These are phyloP conservation scores for Ophiocordyceps robertsii DNA, from an alignment of 2,329 filamentous ascomycete species.

Conservation along the genomic window DNA sequence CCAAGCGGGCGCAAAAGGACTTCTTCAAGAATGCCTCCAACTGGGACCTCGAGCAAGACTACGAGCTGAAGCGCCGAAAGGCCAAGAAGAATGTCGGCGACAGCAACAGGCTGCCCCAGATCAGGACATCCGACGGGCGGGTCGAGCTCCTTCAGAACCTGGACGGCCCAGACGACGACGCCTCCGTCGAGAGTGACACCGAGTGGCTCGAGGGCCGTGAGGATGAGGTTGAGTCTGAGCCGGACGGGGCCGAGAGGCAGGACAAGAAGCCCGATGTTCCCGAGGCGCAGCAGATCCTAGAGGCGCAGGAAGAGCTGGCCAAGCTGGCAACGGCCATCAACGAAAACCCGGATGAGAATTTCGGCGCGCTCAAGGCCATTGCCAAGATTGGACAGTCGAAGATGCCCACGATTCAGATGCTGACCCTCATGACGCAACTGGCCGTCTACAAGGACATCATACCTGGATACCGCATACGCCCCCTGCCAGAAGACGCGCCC, in stretches of 20 bases:
- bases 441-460: slow-evolving; percentile 93
- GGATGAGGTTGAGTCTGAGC: slow-evolving; percentile 35
- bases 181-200: slow-evolving; percentile 43
- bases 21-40: slow-evolving; percentile 64
- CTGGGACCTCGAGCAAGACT: slow-evolving; percentile 89
- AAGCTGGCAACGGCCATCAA: slow-evolving; percentile 70
- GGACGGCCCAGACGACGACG: slow-evolving; percentile 47
- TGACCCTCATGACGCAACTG: slow-evolving; percentile 75
- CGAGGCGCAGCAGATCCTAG: slow-evolving; percentile 63
- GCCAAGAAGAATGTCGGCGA: slow-evolving; percentile 61
- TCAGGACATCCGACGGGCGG: slow-evolving; percentile 70
- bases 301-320: slow-evolving; percentile 86
- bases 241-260: slow-evolving; percentile 35
- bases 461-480: slow-evolving; percentile 87
- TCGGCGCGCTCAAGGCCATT: slow-evolving; percentile 63
- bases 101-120: slow-evolving; percentile 58
- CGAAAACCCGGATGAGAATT: slow-evolving; percentile 86
- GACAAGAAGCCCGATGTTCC: slow-evolving; percentile 52
- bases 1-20: slow-evolving; percentile 37
- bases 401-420: slow-evolving; percentile 65
- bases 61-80: slow-evolving; percentile 69
- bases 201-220: slow-evolving; percentile 51
- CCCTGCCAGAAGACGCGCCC: slow-evolving; percentile 59
- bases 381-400: slow-evolving; percentile 58
- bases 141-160: slow-evolving; percentile 46